phyloP scores from a whole-genome alignment of 805 yeast species.

The Cyberlindnera samutprakarnensis region DNA sequence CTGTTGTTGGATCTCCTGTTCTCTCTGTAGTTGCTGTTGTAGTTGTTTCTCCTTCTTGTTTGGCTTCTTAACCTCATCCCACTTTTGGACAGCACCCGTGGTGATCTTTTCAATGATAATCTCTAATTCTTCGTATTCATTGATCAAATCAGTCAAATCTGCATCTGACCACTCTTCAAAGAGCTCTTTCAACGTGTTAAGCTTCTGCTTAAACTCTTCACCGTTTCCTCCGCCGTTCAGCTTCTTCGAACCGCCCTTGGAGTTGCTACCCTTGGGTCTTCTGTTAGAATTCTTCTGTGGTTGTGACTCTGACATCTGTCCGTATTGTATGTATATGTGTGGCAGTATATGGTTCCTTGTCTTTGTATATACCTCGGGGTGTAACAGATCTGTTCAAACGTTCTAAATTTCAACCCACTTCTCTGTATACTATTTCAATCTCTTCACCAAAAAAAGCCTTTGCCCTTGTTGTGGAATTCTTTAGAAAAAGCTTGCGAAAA shows the following conservation, averaged over 20 bases:
- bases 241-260: constrained; percentile 32
- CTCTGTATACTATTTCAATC: too few species aligned
- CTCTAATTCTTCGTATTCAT: constrained; percentile 73
- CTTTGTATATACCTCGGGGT: too few species aligned
- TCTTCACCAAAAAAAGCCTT: too few species aligned
- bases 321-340: constrained; percentile 2
- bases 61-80: constrained; percentile 84
- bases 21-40: constrained; percentile 13
- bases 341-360: background rate
- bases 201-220: constrained; percentile 30
- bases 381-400: too few species aligned
- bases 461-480: too few species aligned
- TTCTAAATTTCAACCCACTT: too few species aligned
- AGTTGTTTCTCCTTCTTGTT: constrained; percentile 45
- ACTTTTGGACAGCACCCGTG: constrained; percentile 81
- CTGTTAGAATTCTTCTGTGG: constrained; percentile 14
- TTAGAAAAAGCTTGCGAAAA: too few species aligned
- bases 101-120: constrained; percentile 81
- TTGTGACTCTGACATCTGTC: constrained; percentile 14
- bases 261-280: constrained; percentile 24
- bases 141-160: constrained; percentile 69
- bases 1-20: constrained; percentile 16
- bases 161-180: constrained; percentile 93
- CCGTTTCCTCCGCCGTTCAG: constrained; percentile 34
- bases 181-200: constrained; percentile 64